Evolutionary conservation across 805 yeast species (phyloP), one percentile per base, ranked within the genome.

Genomic region (Lachancea kluyveri): DNA sequence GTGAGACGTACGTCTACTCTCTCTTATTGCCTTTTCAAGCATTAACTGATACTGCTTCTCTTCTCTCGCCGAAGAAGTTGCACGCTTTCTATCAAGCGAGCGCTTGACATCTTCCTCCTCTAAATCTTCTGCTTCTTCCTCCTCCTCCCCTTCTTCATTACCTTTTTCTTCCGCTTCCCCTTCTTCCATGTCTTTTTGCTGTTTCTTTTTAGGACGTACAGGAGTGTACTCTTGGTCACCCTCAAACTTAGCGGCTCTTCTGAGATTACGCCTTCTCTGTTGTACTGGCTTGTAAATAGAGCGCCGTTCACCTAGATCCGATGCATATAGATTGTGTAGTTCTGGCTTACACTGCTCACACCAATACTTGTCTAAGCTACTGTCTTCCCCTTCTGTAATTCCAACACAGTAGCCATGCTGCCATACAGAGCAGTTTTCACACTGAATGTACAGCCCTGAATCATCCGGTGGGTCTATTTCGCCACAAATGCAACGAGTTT

Each of bases 331-430:
- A 16, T 43, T 41, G 54, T 90, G 98, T 28, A 83, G 60, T 18
- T 83, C 88, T 1, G 96, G 96, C 41, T 78, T 74, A 62, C 98
- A 90, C 43, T 62, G 59, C 55, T 90, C 98, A 66, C 98, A 90
- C 84, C 88, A 86, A 59, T 92, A 90, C 57, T 84, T 84, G 36
- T 90, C 96, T 3, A 96, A 96, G 2, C 86, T 84, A 30, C 74
- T 79, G 9, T 72, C 75, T 40, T 78, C 85, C 5, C 51, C 58
- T 30, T 74, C 76, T 33, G 67, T 67, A 36, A 90, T 75, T 1
- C 96, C 94, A 21, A 90, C 96, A 64, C 98, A 90, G 60, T 68
- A 85, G 2, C 96, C 97, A 56, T 90, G 98, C 58, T 90, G 98
- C 98, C 98, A 90, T 6, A 81, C 95, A 12, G 84, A 77, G 62